Evolutionary conservation across 805 yeast species (phyloP).

Genomic region (Candida michaelii): DNA sequence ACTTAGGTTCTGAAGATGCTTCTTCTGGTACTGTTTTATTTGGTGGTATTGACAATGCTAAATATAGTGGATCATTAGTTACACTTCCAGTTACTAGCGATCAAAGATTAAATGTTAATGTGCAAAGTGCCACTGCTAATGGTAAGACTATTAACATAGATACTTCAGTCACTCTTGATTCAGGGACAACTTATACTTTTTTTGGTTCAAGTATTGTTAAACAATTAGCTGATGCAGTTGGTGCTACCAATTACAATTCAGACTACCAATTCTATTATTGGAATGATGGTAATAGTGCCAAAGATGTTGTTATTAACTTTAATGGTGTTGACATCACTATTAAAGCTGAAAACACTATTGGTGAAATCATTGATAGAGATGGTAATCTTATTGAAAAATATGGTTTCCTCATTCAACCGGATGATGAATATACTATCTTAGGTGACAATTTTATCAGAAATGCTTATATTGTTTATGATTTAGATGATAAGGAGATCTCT

Average conservation of each 20-base stretch:
- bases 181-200: constrained; percentile 18
- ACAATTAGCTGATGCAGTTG: constrained; percentile 7
- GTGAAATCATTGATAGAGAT: not conserved
- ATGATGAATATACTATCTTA: constrained; percentile 21
- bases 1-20: constrained; percentile 24
- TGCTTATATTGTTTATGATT: constrained; percentile 64
- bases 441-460: constrained; percentile 66
- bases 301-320: constrained; percentile 4
- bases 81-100: constrained; percentile 4
- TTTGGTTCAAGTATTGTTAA: constrained; percentile 8
- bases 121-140: not conserved
- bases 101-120: constrained; percentile 2
- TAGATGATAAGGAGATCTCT: constrained; percentile 54
- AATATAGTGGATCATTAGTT: constrained; percentile 20
- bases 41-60: constrained; percentile 32
- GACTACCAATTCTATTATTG: not conserved
- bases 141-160: constrained; percentile 4
- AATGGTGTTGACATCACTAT: constrained; percentile 9
- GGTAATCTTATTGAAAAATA: not conserved
- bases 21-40: constrained; percentile 27
- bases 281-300: not conserved
- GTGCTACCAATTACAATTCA: constrained; percentile 1
- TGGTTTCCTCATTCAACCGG: not conserved
- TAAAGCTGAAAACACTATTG: constrained; percentile 11
- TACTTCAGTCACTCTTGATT: constrained; percentile 10